Evolutionary conservation across 768 basidiomycete genomes (phyloP).

Genomic region (Galerina marginata): DNA sequence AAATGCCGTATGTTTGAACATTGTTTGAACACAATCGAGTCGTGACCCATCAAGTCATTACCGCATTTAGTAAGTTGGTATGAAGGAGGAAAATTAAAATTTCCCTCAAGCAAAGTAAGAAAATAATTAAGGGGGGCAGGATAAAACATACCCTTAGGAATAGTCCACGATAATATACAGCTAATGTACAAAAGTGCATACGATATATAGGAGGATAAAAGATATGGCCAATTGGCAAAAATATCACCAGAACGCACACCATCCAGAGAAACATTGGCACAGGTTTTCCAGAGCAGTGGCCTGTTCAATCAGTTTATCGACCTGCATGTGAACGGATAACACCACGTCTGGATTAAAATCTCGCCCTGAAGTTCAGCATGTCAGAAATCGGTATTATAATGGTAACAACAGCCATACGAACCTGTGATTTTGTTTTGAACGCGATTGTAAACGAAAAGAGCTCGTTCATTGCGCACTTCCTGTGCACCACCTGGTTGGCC

Average conservation of each 20-base stretch:
- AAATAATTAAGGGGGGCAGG: too few relatives aligned
- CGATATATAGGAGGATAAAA: constrained; percentile 5
- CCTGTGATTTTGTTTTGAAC: constrained; percentile 96
- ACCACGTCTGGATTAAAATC: constrained; percentile 90
- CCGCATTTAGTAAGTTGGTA: too few relatives aligned
- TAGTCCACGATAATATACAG: constrained; percentile 15
- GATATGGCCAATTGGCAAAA: not conserved
- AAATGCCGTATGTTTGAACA: too few relatives aligned
- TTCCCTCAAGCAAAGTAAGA: too few relatives aligned
- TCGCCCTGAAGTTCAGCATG: constrained; percentile 56
- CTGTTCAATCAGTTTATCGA: constrained; percentile 91
- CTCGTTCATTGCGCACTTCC: constrained; percentile 91
- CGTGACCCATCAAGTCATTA: too few relatives aligned
- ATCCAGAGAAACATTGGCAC: constrained; percentile 96
- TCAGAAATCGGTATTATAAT: not conserved
- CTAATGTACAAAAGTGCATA: constrained; percentile 18
- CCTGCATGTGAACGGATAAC: constrained; percentile 81
- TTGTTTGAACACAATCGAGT: too few relatives aligned
- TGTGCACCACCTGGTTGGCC: constrained; percentile 69
- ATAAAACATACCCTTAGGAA: too few relatives aligned
- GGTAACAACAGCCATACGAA: constrained; percentile 33
- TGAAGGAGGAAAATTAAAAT: too few relatives aligned
- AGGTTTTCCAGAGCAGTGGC: constrained; percentile 94
- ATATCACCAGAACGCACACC: constrained; percentile 84
- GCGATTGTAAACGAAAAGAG: constrained; percentile 90